Conservation (phyloP, 108 stramenopile genomes). For the Cyclotella cryptica region DNA sequence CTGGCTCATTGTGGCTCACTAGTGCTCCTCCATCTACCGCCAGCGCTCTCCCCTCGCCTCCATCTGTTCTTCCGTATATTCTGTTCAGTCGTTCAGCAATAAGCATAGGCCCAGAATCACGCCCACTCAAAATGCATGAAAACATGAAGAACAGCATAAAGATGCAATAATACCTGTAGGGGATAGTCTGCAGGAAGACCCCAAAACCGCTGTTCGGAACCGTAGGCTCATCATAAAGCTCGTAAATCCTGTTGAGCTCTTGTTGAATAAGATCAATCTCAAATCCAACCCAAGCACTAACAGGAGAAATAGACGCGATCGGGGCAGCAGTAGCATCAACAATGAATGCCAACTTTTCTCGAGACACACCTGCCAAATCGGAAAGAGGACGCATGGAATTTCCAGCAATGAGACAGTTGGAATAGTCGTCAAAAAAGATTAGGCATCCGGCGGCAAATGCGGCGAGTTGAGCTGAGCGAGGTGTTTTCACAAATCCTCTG, state of each 20-base stretch:
- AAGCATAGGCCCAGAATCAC: slow-evolving; percentile 77
- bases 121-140: slow-evolving; percentile 34
- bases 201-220: slow-evolving; percentile 58
- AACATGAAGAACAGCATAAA: slow-evolving; percentile 27
- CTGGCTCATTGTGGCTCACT: slow-evolving; percentile 28
- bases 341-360: slow-evolving; percentile 71
- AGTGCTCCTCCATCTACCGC: slow-evolving; percentile 23
- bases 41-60: slow-evolving; percentile 58
- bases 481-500: slow-evolving; percentile 39
- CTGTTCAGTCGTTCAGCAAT: slow-evolving; percentile 67
- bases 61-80: slow-evolving; percentile 70
- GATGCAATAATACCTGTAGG: slow-evolving; percentile 57
- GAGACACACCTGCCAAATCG: slow-evolving; percentile 53
- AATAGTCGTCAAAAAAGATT: slow-evolving; percentile 69
- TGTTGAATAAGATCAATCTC: slow-evolving; percentile 57
- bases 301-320: slow-evolving; percentile 61
- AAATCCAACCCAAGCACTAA: slow-evolving; percentile 70
- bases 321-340: slow-evolving; percentile 69
- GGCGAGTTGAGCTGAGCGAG: slow-evolving; percentile 51
- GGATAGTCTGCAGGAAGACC: slow-evolving; percentile 66
- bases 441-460: slow-evolving; percentile 49
- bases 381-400: slow-evolving; percentile 55
- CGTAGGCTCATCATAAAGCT: slow-evolving; percentile 20
- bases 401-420: slow-evolving; percentile 66
- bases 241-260: slow-evolving; percentile 53